Evolutionary conservation across 2,329 filamentous ascomycete genomes (phyloP).

Genomic region (Claviceps humidiphila): DNA sequence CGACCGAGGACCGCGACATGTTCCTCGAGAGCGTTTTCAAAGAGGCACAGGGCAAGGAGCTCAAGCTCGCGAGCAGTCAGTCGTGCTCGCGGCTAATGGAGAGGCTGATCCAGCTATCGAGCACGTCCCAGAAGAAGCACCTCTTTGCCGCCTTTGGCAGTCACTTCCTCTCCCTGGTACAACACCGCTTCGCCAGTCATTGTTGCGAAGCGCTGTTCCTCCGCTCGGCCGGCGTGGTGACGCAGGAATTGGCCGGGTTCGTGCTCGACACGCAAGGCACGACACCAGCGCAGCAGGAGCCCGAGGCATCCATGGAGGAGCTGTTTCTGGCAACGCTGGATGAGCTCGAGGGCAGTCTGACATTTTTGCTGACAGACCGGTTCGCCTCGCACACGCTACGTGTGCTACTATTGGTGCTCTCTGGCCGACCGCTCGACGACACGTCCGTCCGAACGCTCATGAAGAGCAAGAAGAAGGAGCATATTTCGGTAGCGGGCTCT

Average conservation of each 20-base stretch:
- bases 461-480: constrained; percentile 87
- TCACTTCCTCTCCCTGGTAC: constrained; percentile 79
- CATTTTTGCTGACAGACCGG: constrained; percentile 69
- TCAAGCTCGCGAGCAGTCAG: constrained; percentile 93
- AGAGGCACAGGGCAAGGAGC: constrained; percentile 81
- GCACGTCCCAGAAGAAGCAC: constrained; percentile 66
- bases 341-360: constrained; percentile 76
- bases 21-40: constrained; percentile 73
- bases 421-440: constrained; percentile 66
- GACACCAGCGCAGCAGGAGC: constrained; percentile 28
- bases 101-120: constrained; percentile 71
- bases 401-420: constrained; percentile 72
- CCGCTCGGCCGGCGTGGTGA: constrained; percentile 65
- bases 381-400: constrained; percentile 88
- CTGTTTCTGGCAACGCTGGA: constrained; percentile 73
- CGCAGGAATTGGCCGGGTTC: constrained; percentile 50
- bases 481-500: constrained; percentile 48
- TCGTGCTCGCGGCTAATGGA: constrained; percentile 91
- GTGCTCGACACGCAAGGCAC: constrained; percentile 31
- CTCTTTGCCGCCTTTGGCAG: constrained; percentile 76
- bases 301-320: constrained; percentile 61
- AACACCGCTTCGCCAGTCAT: constrained; percentile 93
- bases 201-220: constrained; percentile 92
- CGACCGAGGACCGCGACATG: constrained; percentile 54
- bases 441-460: constrained; percentile 58